These are phyloP conservation scores for Eucalyptus polybractea DNA, from an alignment of 345 rosid species.

Conservation along the genomic window DNA sequence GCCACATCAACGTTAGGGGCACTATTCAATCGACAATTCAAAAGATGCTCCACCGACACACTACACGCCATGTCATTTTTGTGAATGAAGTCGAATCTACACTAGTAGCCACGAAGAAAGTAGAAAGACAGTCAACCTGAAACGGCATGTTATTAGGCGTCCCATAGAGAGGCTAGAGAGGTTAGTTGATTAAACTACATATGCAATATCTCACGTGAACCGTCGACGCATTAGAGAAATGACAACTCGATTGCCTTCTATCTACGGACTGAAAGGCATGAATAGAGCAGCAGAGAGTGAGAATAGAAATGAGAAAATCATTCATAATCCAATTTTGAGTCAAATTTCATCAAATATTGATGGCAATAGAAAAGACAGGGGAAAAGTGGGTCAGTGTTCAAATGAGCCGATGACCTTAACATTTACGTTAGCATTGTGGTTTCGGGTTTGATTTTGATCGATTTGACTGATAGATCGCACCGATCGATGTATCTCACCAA, in stretches of 20 bases:
- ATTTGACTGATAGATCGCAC: too few relatives aligned
- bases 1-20: neutral
- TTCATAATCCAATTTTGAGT: neutral
- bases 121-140: neutral
- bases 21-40: neutral
- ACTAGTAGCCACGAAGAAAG: neutral
- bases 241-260: neutral
- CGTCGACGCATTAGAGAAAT: neutral
- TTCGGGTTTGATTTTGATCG: too few relatives aligned
- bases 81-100: neutral
- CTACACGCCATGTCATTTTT: neutral
- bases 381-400: too few relatives aligned
- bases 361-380: neutral
- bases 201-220: neutral
- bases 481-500: too few relatives aligned
- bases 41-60: neutral
- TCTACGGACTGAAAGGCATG: neutral
- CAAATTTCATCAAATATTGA: neutral
- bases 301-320: neutral
- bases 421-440: too few relatives aligned
- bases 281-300: neutral
- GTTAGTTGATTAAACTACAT: neutral
- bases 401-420: too few relatives aligned
- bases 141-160: neutral
- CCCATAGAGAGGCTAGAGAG: neutral